phyloP scores from a whole-genome alignment of 2,329 filamentous ascomycete species.

The Ascochyta koolunga region DNA sequence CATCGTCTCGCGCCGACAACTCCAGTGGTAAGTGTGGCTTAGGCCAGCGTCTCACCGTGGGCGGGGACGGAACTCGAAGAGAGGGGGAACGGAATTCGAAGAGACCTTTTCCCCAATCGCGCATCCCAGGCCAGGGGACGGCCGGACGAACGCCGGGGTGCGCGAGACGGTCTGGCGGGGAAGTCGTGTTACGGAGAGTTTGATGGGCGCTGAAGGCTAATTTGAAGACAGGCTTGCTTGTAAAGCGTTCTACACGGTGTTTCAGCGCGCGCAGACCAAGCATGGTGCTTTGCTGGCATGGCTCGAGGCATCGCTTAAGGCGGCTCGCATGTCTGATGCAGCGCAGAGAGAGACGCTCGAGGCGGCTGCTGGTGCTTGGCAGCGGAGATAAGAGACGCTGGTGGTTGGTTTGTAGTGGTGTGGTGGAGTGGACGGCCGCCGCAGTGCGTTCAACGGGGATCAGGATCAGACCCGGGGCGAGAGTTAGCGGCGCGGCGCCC shows the following conservation, averaged over 20 bases:
- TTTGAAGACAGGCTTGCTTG: conserved; percentile 65
- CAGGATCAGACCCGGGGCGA: conserved; percentile 12
- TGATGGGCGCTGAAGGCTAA: conserved; percentile 23
- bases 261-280: conserved; percentile 73
- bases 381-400: conserved; percentile 12
- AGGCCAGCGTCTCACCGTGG: conserved; percentile 30
- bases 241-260: conserved; percentile 71
- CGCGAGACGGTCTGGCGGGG: conserved; percentile 27
- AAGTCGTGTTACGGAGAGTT: conserved; percentile 13
- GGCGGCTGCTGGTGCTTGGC: conserved; percentile 23
- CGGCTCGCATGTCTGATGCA: conserved; percentile 32
- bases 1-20: conserved; percentile 65
- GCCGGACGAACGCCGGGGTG: conserved; percentile 19
- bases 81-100: conserved; percentile 17
- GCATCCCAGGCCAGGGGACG: conserved; percentile 2
- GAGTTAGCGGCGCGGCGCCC: conserved; percentile 14
- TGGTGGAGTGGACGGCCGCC: conserved; percentile 6
- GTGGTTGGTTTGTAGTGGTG: conserved; percentile 1
- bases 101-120: conserved; percentile 4
- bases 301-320: conserved; percentile 57
- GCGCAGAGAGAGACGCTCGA: conserved; percentile 41
- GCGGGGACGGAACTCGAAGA: conserved; percentile 18
- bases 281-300: conserved; percentile 70
- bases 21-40: conserved; percentile 63
- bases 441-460: conserved; percentile 7